Conservation (phyloP, 768 basidiomycete species). For the Mrakia gelida region DNA sequence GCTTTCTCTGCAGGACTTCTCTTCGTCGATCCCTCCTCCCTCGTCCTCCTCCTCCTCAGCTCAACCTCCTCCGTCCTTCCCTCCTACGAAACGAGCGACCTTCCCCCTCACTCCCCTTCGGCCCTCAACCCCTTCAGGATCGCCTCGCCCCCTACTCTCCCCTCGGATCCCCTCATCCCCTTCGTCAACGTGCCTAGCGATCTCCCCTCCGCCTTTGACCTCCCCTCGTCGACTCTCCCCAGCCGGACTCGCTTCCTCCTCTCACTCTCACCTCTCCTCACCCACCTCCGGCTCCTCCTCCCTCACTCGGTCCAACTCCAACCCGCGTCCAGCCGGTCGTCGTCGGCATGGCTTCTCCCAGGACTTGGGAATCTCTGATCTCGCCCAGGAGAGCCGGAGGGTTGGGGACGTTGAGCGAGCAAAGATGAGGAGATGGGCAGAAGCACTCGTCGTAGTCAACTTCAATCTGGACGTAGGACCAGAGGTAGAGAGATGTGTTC, state of each 20-base stretch:
- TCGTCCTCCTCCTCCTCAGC: too few species aligned
- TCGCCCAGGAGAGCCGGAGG: background rate
- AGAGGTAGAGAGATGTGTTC: conserved; percentile 18
- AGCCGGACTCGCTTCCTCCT: background rate
- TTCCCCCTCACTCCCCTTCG: background rate
- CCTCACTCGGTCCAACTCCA: conserved; percentile 28
- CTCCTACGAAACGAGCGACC: background rate
- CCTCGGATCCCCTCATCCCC: conserved; percentile 16
- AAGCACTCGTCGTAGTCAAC: conserved; percentile 24
- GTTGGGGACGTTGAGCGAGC: conserved; percentile 5
- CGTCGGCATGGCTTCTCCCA: background rate
- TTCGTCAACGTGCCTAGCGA: background rate
- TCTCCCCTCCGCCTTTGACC: background rate
- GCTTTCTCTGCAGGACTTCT: conserved; percentile 8
- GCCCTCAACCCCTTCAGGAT: background rate
- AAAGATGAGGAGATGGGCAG: conserved; percentile 22
- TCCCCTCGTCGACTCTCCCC: conserved; percentile 8
- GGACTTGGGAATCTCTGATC: background rate
- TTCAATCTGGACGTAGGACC: conserved; percentile 32
- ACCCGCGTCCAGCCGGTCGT: conserved; percentile 9
- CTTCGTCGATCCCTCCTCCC: background rate
- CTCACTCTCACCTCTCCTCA: background rate
- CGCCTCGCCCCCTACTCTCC: background rate
- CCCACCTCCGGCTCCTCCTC: too few species aligned
- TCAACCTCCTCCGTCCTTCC: background rate